Evolutionary conservation across 2,329 filamentous ascomycete species (phyloP), one percentile per base, ranked within the genome.

Genomic region (Penicillium sp.): DNA sequence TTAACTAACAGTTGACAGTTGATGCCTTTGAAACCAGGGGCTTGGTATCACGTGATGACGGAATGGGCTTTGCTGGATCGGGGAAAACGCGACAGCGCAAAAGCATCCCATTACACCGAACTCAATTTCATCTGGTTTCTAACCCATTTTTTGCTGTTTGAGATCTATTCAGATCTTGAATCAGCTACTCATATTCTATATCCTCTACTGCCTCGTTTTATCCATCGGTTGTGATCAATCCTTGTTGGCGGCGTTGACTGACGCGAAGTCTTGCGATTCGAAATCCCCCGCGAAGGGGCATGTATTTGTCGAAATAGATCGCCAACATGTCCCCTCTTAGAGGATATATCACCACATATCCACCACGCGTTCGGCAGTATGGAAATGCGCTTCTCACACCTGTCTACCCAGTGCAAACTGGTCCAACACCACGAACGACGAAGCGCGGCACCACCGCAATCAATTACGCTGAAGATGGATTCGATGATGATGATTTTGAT

Each of bases 381-480:
- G 90, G 89, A 73, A 97, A 97, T 78, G 90, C 93, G 35, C 85
- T 97, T 53, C 84, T 97, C 58, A 90, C 90, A 23, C 92, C 93
- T 33, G 86, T 94, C 59, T 84, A 93, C 58, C 89, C 83, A 53
- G 86, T 85, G 59, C 82, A 87, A 63, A 80, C 81, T 54, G 87
- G 85, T 23, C 84, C 88, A 37, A 78, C 84, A 56, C 83, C 90
- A 66, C 86, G 93, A 71, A 96, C 90, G n/a, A 97, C 94, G 8
- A 97, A 99, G 79, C 89, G 94, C 75, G 94, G 94, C 55, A 97
- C 94, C 2, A 94, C 90, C 31, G 90, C 93, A 60, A 94, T 97
- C 76, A 99, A 97, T 77, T 99, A 99, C 71, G 93, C 94, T 23
- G 94, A 99, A 72, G 93, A 97, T 72, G 92, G 92, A 45, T 96